These are phyloP conservation scores for Populus deltoides DNA, from an alignment of 345 rosid genomes.

Conservation along the genomic window DNA sequence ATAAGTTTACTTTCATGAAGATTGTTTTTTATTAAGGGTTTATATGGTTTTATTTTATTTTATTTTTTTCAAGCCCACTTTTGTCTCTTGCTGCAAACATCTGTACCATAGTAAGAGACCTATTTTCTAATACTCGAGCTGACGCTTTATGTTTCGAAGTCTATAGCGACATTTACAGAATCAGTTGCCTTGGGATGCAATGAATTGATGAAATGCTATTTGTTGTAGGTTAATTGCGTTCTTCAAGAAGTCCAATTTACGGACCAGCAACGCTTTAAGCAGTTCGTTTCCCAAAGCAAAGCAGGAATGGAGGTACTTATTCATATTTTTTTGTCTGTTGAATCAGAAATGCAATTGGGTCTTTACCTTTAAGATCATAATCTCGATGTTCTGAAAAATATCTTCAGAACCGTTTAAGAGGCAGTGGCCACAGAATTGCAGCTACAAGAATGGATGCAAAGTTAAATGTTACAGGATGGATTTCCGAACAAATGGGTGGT, in stretches of 20 bases:
- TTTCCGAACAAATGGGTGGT: slow-evolving; percentile 99
- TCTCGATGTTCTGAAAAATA: slow-evolving; percentile 3
- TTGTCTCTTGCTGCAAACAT: not conserved
- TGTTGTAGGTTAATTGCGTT: slow-evolving; percentile 61
- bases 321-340: slow-evolving; percentile 2
- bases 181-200: slow-evolving; percentile 3
- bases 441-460: slow-evolving; percentile 92
- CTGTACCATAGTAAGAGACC: too few species aligned
- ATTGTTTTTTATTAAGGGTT: not conserved
- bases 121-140: not conserved
- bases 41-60: not conserved
- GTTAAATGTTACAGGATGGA: slow-evolving; percentile 85
- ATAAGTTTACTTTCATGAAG: not conserved
- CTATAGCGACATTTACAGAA: not conserved
- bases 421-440: slow-evolving; percentile 92
- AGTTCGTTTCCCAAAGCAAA: slow-evolving; percentile 94
- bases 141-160: not conserved
- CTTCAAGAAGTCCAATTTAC: slow-evolving; percentile 94
- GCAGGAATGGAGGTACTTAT: slow-evolving; percentile 88
- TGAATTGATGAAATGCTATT: slow-evolving; percentile 8
- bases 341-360: slow-evolving; percentile 4
- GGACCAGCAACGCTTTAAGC: slow-evolving; percentile 95
- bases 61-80: not conserved
- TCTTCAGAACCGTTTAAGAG: slow-evolving; percentile 78
- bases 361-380: slow-evolving; percentile 5